phyloP scores from a whole-genome alignment of 1,284 basidiomycete genomes.

The Mycena citricolor region DNA sequence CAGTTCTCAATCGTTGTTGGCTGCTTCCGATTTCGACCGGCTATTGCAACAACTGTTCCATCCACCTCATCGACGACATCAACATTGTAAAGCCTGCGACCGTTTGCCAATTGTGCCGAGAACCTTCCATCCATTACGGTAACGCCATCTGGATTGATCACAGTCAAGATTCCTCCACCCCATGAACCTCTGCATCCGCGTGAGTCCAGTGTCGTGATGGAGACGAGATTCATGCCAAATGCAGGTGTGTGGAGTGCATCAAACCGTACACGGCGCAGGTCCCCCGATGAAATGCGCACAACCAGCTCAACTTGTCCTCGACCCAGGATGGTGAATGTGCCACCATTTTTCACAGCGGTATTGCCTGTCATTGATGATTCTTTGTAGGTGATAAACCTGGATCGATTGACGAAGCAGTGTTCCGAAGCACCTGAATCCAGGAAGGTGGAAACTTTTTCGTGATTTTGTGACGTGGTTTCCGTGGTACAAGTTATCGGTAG shows the following conservation, averaged over 20 bases:
- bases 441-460: no score
- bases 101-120: not conserved
- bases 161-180: not conserved
- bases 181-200: no score
- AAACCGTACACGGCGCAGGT: constrained; percentile 2
- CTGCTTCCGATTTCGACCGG: not conserved
- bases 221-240: constrained; percentile 5
- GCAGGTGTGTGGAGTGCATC: constrained; percentile 1
- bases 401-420: no score
- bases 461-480: no score
- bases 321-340: no score
- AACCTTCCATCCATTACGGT: not conserved
- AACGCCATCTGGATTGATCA: not conserved
- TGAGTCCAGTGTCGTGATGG: constrained; percentile 1
- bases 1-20: not conserved
- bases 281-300: no score
- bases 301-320: no score
- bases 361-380: no score
- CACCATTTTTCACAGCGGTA: no score
- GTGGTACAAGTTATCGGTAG: no score
- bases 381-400: no score
- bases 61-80: constrained; percentile 1
- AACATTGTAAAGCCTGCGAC: not conserved
- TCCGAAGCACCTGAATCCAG: no score
- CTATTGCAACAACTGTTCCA: not conserved